Evolutionary conservation across 495 filamentous ascomycete genomes (phyloP).

Genomic region (Lindgomyces ingoldianus): DNA sequence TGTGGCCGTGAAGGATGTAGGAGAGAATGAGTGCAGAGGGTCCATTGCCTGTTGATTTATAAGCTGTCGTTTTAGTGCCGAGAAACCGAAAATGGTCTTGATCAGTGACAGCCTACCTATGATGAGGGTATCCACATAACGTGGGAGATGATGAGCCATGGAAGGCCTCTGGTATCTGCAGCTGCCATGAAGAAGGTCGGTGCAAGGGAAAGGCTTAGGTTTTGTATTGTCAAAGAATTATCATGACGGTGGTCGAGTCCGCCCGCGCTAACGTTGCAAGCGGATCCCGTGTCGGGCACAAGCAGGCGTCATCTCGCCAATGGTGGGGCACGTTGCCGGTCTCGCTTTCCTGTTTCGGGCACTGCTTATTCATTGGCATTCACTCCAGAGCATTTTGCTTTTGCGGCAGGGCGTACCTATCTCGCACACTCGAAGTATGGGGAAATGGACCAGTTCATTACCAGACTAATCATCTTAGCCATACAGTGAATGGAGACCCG

Average conservation of each 20-base stretch:
- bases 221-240: slow-evolving; percentile 18
- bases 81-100: background rate
- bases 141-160: slow-evolving; percentile 36
- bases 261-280: slow-evolving; percentile 1
- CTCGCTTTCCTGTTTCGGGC: slow-evolving; percentile 12
- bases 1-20: slow-evolving; percentile 66
- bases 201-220: background rate
- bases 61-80: background rate
- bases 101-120: slow-evolving; percentile 37
- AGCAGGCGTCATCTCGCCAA: background rate
- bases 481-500: background rate
- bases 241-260: slow-evolving; percentile 13
- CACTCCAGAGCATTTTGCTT: background rate
- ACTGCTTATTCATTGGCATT: background rate
- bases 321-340: background rate
- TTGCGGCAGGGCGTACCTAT: background rate
- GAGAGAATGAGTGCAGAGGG: slow-evolving; percentile 68
- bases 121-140: slow-evolving; percentile 45
- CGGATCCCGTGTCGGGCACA: slow-evolving; percentile 8
- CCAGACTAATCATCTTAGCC: no score
- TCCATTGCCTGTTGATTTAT: slow-evolving; percentile 55
- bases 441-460: background rate
- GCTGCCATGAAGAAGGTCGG: slow-evolving; percentile 29
- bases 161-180: slow-evolving; percentile 22
- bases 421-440: no score